Percentiles rank a stretch among this genome's conserved stretches.
These are phyloP conservation scores for Pseudocercospora cruenta DNA, from an alignment of 2,329 filamentous ascomycete species.

Conservation along the genomic window DNA sequence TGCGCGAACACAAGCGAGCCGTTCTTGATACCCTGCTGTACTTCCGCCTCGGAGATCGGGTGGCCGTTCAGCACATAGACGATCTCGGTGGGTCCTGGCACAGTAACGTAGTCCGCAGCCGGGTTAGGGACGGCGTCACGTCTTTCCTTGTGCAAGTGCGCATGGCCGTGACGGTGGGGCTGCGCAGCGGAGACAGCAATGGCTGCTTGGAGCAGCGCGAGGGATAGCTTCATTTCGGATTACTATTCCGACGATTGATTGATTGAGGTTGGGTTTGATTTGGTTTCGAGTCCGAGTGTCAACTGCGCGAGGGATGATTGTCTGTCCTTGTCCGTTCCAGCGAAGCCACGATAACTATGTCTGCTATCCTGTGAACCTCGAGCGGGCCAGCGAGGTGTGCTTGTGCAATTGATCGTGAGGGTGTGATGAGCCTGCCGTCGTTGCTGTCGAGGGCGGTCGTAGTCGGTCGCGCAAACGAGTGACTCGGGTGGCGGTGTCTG, in stretches of 20 bases:
- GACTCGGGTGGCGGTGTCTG: slow-evolving; percentile 11
- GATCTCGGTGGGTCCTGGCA: slow-evolving; percentile 65
- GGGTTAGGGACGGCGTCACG: slow-evolving; percentile 47
- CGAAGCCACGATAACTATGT: slow-evolving; percentile 31
- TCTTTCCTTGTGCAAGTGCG: slow-evolving; percentile 63
- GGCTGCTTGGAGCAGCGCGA: slow-evolving; percentile 42
- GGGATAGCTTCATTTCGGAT: slow-evolving; percentile 42
- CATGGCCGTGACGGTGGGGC: slow-evolving; percentile 60
- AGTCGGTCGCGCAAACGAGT: background rate
- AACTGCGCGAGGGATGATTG: slow-evolving; percentile 20
- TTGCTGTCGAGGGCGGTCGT: slow-evolving; percentile 7
- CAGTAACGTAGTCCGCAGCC: slow-evolving; percentile 55
- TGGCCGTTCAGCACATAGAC: slow-evolving; percentile 73
- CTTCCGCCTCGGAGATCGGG: slow-evolving; percentile 64
- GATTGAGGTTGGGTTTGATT: slow-evolving; percentile 8
- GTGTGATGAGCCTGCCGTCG: slow-evolving; percentile 1
- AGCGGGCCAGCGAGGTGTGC: slow-evolving; percentile 9
- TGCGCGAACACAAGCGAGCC: slow-evolving; percentile 68
- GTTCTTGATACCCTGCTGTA: slow-evolving; percentile 70
- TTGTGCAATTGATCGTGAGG: slow-evolving; percentile 7
- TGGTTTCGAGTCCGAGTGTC: slow-evolving; percentile 18
- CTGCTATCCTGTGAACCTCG: slow-evolving; percentile 7
- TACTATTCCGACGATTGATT: slow-evolving; percentile 15
- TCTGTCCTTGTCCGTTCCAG: slow-evolving; percentile 23
- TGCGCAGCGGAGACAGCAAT: slow-evolving; percentile 58